Evolutionary conservation across 75 land plant genomes (phyloP).

Genomic region (Selaginella tamariscina): DNA sequence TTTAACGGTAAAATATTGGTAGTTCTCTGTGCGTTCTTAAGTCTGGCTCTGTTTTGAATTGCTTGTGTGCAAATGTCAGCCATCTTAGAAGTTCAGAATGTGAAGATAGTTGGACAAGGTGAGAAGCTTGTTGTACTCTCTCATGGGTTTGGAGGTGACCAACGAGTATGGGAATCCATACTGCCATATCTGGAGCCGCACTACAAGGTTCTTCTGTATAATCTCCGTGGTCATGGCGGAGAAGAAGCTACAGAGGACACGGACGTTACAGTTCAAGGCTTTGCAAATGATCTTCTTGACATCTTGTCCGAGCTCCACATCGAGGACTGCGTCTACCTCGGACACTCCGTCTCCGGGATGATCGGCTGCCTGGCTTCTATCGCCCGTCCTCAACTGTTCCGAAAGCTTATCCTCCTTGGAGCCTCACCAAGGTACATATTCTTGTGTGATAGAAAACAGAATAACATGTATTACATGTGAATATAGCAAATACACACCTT

Average conservation of each 20-base stretch:
- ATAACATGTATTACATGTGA: too few relatives aligned
- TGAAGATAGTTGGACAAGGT: constrained; percentile 46
- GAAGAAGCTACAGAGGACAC: constrained; percentile 66
- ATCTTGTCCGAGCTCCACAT: constrained; percentile 48
- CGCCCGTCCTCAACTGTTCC: constrained; percentile 49
- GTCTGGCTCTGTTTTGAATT: too few relatives aligned
- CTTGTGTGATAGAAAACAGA: too few relatives aligned
- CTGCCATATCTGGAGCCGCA: constrained; percentile 35
- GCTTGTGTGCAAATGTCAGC: too few relatives aligned
- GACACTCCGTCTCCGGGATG: constrained; percentile 81
- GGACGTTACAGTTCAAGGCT: constrained; percentile 38
- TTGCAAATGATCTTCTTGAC: constrained; percentile 49
- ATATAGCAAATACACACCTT: too few relatives aligned
- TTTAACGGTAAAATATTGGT: too few relatives aligned
- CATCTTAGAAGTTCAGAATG: constrained; percentile 43
- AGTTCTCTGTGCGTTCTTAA: too few relatives aligned
- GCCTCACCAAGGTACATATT: constrained; percentile 58
- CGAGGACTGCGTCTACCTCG: constrained; percentile 45
- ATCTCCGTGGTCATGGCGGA: constrained; percentile 59
- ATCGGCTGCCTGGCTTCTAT: constrained; percentile 63
- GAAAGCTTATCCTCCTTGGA: constrained; percentile 58
- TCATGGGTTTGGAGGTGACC: constrained; percentile 78
- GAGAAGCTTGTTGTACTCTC: constrained; percentile 42
- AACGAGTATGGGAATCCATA: constrained; percentile 54
- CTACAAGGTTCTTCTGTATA: constrained; percentile 48